Percentiles rank a stretch among this genome's conserved stretches.
Evolutionary conservation across 164 flowering plant species (phyloP).

Genomic region (Santalum album): DNA sequence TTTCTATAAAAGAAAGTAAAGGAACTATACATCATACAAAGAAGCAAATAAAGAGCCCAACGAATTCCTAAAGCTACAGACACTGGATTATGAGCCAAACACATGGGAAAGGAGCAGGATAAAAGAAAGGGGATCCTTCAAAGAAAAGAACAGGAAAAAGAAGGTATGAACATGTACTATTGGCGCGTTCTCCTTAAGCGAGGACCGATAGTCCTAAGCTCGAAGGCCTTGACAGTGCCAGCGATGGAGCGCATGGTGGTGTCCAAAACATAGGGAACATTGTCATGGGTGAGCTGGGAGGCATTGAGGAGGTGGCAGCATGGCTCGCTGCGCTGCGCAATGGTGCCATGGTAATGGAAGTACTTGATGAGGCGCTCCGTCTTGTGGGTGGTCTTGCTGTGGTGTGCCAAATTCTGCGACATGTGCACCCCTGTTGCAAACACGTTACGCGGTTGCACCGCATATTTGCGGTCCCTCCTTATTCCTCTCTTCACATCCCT

Average conservation of each 20-base stretch:
- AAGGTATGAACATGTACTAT: not conserved
- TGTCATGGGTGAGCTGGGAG: not conserved
- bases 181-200: not conserved
- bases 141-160: not conserved
- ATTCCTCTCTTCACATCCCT: conserved; percentile 2
- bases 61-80: too few relatives aligned
- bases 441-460: not conserved
- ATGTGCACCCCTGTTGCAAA: conserved; percentile 2
- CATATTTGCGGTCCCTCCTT: conserved; percentile 1
- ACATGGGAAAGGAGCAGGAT: too few relatives aligned
- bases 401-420: not conserved
- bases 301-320: not conserved
- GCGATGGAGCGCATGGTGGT: conserved; percentile 1
- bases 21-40: too few relatives aligned
- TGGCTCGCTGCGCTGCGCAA: not conserved
- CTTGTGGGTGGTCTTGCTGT: conserved; percentile 5
- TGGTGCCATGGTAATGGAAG: conserved; percentile 1
- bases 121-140: too few relatives aligned
- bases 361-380: conserved; percentile 1
- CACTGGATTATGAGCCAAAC: too few relatives aligned
- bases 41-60: too few relatives aligned
- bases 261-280: not conserved
- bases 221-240: not conserved
- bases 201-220: not conserved
- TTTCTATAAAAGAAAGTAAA: too few relatives aligned